phyloP scores from a whole-genome alignment of 148 eudicot genomes.

The Chenopodium suecicum region DNA sequence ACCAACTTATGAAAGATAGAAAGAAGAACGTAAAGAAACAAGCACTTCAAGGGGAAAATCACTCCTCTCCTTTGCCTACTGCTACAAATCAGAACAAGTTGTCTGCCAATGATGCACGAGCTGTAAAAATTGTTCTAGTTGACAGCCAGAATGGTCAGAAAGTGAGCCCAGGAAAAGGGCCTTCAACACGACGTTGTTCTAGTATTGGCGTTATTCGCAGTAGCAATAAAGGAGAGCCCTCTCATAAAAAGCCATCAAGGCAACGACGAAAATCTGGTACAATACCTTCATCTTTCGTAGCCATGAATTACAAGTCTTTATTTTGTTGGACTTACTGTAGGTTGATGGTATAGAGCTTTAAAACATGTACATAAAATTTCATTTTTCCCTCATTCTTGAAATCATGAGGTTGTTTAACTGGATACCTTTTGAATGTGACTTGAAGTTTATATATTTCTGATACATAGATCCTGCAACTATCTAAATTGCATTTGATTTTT shows the following conservation, averaged over 20 bases:
- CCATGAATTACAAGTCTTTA: neutral
- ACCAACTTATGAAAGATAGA: constrained; percentile 85
- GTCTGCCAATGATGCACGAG: constrained; percentile 48
- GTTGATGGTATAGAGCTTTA: neutral
- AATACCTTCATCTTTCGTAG: neutral
- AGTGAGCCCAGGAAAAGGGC: constrained; percentile 58
- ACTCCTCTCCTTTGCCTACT: constrained; percentile 35
- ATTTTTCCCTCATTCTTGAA: neutral
- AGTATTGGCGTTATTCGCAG: constrained; percentile 49
- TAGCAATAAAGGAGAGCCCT: constrained; percentile 58
- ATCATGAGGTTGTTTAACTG: neutral
- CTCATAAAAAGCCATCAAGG: constrained; percentile 51
- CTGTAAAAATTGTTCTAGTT: constrained; percentile 54
- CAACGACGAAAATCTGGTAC: constrained; percentile 76
- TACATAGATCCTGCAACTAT: neutral
- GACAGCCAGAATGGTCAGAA: constrained; percentile 65
- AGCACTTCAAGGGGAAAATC: constrained; percentile 57
- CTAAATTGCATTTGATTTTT: neutral
- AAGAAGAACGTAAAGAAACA: constrained; percentile 68
- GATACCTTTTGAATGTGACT: neutral
- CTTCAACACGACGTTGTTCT: constrained; percentile 48
- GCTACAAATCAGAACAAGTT: constrained; percentile 51
- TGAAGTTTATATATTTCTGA: neutral
- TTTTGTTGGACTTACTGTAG: neutral
- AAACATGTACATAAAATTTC: neutral